Percentiles rank a stretch among this genome's conserved stretches.
phyloP scores from a whole-genome alignment of 2,329 filamentous ascomycete genomes.

The Scytalidium lignicola region DNA sequence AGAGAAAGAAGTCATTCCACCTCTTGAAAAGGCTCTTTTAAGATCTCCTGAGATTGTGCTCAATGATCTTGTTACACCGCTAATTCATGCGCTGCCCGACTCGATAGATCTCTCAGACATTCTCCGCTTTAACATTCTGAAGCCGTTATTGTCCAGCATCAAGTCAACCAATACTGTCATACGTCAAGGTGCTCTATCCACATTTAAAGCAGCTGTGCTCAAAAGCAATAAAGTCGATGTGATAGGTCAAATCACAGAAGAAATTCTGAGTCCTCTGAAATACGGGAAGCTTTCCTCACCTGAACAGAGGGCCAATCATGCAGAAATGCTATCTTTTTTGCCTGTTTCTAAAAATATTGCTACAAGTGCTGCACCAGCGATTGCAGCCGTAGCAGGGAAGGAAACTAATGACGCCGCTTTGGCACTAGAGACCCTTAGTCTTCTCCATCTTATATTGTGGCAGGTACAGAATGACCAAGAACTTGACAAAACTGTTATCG shows the following conservation, averaged over 20 bases:
- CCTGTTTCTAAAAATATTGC: constrained; percentile 57
- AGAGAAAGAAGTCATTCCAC: constrained; percentile 67
- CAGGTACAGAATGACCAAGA: constrained; percentile 56
- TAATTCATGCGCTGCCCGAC: constrained; percentile 65
- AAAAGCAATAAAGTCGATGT: constrained; percentile 52
- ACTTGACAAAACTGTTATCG: constrained; percentile 61
- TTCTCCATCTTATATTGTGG: constrained; percentile 60
- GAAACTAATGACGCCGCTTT: constrained; percentile 86
- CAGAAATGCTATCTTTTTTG: constrained; percentile 69
- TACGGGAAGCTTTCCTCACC: constrained; percentile 76
- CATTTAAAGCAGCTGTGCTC: constrained; percentile 66
- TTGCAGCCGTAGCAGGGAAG: constrained; percentile 68
- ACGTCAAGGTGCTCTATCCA: constrained; percentile 67
- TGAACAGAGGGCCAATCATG: constrained; percentile 79
- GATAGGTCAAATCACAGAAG: constrained; percentile 66
- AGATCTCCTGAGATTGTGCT: constrained; percentile 87
- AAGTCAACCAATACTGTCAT: constrained; percentile 83
- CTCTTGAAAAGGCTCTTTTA: constrained; percentile 83
- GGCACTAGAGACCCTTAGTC: constrained; percentile 65
- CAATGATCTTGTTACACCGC: constrained; percentile 68
- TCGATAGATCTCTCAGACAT: constrained; percentile 73
- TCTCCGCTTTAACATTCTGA: constrained; percentile 68
- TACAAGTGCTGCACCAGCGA: constrained; percentile 58
- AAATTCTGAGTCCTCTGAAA: constrained; percentile 76
- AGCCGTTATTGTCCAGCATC: constrained; percentile 81